Conservation (phyloP, 768 basidiomycete genomes). For the Rhizopogon vinicolor region DNA sequence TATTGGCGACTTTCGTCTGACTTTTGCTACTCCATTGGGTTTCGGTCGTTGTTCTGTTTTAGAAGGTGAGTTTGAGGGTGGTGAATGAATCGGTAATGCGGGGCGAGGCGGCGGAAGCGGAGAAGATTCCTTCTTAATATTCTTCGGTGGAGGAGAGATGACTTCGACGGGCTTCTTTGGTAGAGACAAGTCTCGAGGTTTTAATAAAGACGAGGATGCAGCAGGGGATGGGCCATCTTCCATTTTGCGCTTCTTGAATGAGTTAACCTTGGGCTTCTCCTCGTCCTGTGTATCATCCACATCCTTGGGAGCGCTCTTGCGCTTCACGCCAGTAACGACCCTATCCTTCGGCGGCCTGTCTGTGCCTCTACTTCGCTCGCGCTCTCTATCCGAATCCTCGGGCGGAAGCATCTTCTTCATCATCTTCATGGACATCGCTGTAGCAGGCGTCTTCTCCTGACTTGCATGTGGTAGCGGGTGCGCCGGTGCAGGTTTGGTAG, state of each 20-base stretch:
- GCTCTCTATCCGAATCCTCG: conserved; percentile 26
- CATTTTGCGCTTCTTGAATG: conserved; percentile 40
- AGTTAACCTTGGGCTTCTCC: conserved; percentile 5
- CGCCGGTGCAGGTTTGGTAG: conserved; percentile 29
- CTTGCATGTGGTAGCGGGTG: conserved; percentile 17
- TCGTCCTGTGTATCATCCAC: conserved; percentile 25
- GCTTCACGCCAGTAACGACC: conserved; percentile 28
- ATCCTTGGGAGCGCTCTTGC: conserved; percentile 33
- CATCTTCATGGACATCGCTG: conserved; percentile 4
- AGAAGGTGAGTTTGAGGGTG: background rate
- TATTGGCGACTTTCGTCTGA: conserved; percentile 26
- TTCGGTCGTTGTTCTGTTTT: background rate
- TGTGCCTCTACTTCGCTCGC: conserved; percentile 16
- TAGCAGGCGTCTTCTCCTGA: conserved; percentile 20
- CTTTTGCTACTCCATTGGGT: background rate
- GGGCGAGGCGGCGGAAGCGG: conserved; percentile 15
- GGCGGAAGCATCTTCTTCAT: conserved; percentile 19
- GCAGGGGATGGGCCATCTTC: conserved; percentile 25
- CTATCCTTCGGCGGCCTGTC: conserved; percentile 20
- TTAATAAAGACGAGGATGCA: conserved; percentile 6
- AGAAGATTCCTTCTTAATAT: conserved; percentile 35
- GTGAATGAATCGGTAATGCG: conserved; percentile 3
- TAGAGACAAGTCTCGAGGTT: conserved; percentile 18
- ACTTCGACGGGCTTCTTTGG: conserved; percentile 33
- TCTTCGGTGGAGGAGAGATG: conserved; percentile 16